A percentile compares a stretch with the other conserved stretches of the same genome.
These are phyloP conservation scores for Aureobasidium sp. DNA, from an alignment of 2,329 filamentous ascomycete genomes.

Conservation along the genomic window DNA sequence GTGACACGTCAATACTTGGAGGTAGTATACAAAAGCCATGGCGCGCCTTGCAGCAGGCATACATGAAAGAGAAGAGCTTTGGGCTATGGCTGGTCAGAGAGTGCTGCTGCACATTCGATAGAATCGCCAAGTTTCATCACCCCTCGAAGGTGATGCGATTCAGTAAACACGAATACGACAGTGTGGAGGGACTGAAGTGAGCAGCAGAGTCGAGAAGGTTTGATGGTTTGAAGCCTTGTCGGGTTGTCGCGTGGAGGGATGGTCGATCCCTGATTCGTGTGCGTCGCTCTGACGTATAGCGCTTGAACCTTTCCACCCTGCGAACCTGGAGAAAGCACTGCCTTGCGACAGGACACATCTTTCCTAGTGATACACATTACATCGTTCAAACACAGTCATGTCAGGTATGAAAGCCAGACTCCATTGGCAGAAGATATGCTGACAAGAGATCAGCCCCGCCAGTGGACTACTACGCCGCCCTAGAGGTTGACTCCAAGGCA, in stretches of 20 bases:
- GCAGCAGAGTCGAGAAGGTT: constrained; percentile 1
- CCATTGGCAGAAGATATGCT: neutral
- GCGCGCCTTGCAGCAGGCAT: constrained; percentile 5
- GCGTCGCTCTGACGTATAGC: constrained; percentile 3
- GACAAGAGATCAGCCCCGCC: constrained; percentile 21
- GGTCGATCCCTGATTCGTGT: constrained; percentile 3
- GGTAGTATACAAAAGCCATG: neutral
- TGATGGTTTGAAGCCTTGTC: neutral
- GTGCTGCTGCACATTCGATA: neutral
- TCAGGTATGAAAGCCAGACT: constrained; percentile 12
- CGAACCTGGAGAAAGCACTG: constrained; percentile 5
- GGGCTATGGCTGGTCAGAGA: neutral
- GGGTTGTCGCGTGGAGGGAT: neutral
- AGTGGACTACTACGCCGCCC: constrained; percentile 29
- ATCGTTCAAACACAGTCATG: constrained; percentile 5
- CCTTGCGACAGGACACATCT: constrained; percentile 1
- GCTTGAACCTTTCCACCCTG: neutral
- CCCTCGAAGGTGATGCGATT: neutral
- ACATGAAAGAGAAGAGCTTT: neutral
- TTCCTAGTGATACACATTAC: neutral
- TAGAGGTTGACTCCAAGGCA: constrained; percentile 50
- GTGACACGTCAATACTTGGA: neutral
- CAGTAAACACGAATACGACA: too few species aligned
- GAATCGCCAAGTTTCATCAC: neutral
- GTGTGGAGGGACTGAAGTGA: neutral